phyloP scores from a whole-genome alignment of 768 basidiomycete species.

The Sutorius australiensis region DNA sequence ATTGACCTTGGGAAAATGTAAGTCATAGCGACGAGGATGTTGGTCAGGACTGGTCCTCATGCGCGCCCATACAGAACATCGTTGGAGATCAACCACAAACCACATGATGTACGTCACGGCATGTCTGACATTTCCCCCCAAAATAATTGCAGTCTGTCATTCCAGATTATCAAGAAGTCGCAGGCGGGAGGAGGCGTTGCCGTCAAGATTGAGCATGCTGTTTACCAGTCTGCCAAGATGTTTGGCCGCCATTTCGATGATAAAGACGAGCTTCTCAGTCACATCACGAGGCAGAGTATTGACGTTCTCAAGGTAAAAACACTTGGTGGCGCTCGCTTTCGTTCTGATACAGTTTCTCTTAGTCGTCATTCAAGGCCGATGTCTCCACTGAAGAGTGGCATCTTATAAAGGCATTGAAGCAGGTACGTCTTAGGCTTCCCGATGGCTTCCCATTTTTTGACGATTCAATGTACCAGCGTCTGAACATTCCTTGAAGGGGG shows the following conservation, averaged over 20 bases:
- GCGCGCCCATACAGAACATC: constrained; percentile 60
- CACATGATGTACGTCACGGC: constrained; percentile 56
- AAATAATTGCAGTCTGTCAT: background rate
- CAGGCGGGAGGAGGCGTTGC: constrained; percentile 97
- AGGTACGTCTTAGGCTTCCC: constrained; percentile 36
- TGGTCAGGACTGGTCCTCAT: constrained; percentile 2
- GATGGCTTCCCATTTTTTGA: background rate
- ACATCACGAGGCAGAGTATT: constrained; percentile 88
- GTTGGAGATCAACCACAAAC: constrained; percentile 95
- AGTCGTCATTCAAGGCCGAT: constrained; percentile 86
- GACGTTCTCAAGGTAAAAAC: constrained; percentile 83
- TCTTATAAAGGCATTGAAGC: constrained; percentile 84
- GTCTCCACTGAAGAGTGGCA: constrained; percentile 91
- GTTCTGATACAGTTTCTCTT: constrained; percentile 9
- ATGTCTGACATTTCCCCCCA: background rate
- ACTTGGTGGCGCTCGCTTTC: background rate
- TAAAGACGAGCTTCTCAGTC: constrained; percentile 89
- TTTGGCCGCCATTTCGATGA: constrained; percentile 96
- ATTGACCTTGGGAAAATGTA: constrained; percentile 94
- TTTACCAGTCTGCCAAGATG: constrained; percentile 93
- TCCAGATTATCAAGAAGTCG: constrained; percentile 82
- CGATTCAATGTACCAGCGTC: constrained; percentile 27
- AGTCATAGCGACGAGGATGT: constrained; percentile 26
- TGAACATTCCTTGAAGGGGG: constrained; percentile 33
- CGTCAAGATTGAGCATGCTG: constrained; percentile 97